phyloP scores from a whole-genome alignment of 805 yeast species.

The Komagataella pastoris region DNA sequence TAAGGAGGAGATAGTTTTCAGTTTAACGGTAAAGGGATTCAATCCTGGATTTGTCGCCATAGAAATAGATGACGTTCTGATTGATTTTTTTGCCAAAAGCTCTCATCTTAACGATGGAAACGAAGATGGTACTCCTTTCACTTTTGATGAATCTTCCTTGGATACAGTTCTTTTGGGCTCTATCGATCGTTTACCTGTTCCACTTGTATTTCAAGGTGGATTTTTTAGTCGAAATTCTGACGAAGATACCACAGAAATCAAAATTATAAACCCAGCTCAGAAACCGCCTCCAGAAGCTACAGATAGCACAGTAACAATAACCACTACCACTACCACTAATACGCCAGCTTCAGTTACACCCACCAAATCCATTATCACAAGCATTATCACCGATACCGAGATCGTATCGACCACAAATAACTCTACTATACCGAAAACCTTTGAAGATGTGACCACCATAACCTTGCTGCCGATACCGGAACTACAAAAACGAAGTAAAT shows the following conservation, averaged over 20 bases:
- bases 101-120: neutral
- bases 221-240: conserved; percentile 50
- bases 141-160: conserved; percentile 13
- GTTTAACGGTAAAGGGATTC: conserved; percentile 61
- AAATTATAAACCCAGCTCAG: conserved; percentile 42
- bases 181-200: conserved; percentile 51
- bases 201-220: conserved; percentile 66
- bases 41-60: conserved; percentile 81
- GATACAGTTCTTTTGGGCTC: conserved; percentile 73
- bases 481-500: neutral
- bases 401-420: neutral
- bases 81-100: conserved; percentile 78
- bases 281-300: conserved; percentile 12
- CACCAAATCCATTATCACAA: neutral
- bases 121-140: neutral
- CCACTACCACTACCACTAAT: neutral
- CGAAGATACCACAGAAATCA: conserved; percentile 54
- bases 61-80: conserved; percentile 46
- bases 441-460: neutral
- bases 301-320: neutral
- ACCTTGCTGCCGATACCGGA: neutral
- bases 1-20: conserved; percentile 75
- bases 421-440: neutral
- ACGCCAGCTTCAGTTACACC: conserved; percentile 9
- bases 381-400: neutral